These are phyloP conservation scores for Hypoxylon lienhwacheense DNA, from an alignment of 495 filamentous ascomycete species.

Conservation along the genomic window DNA sequence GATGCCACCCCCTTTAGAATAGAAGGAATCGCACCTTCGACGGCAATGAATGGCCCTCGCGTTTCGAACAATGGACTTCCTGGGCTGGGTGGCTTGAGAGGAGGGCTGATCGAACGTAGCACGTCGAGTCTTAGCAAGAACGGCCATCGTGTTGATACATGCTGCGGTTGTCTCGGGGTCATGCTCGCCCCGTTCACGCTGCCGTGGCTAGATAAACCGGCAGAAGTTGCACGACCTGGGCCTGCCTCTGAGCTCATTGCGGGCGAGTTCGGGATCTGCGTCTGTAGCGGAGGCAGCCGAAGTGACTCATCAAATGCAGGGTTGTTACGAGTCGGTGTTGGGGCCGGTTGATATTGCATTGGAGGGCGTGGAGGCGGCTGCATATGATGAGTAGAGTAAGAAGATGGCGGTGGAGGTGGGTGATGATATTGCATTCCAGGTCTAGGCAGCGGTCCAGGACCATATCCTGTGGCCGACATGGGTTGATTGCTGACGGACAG, in stretches of 20 bases:
- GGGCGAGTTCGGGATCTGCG: constrained; percentile 38
- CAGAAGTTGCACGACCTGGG: constrained; percentile 6
- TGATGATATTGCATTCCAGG: constrained; percentile 30
- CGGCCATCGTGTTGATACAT: constrained; percentile 25
- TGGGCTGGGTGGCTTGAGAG: constrained; percentile 51
- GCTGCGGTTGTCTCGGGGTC: constrained; percentile 9
- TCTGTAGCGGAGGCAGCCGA: constrained; percentile 63
- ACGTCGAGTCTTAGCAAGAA: constrained; percentile 39
- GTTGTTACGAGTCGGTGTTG: constrained; percentile 18
- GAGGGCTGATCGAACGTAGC: constrained; percentile 43
- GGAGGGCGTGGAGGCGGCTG: constrained; percentile 32
- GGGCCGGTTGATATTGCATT: constrained; percentile 22
- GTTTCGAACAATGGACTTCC: constrained; percentile 47
- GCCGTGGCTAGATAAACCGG: constrained; percentile 18
- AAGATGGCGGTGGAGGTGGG: too few relatives aligned
- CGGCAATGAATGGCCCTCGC: constrained; percentile 76
- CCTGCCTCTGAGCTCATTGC: constrained; percentile 16
- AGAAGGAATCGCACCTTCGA: constrained; percentile 70
- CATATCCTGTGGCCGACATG: constrained; percentile 28
- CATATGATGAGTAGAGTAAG: constrained; percentile 32
- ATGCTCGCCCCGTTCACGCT: constrained; percentile 11
- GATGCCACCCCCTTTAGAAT: constrained; percentile 58
- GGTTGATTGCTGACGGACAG: constrained; percentile 27
- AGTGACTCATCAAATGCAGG: constrained; percentile 48
- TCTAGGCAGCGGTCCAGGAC: constrained; percentile 27